phyloP scores from a whole-genome alignment of 805 yeast genomes.

The Sungouiozyma intestinalis region DNA sequence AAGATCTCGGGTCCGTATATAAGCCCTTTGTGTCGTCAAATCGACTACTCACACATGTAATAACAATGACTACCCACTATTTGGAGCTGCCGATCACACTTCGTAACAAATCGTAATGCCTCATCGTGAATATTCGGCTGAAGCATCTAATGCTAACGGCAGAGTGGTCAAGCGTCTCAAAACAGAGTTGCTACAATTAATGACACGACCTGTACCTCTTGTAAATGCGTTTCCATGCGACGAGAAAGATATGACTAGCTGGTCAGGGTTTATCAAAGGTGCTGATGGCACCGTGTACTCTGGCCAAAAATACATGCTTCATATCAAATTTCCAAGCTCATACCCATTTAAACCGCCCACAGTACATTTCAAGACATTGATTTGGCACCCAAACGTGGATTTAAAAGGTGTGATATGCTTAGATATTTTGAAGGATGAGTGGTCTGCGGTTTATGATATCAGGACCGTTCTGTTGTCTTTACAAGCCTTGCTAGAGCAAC shows the following conservation, averaged over 20 bases:
- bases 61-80: too few relatives aligned
- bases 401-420: slow-evolving; percentile 56
- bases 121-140: background rate
- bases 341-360: slow-evolving; percentile 52
- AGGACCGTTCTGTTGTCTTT: slow-evolving; percentile 49
- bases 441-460: slow-evolving; percentile 56
- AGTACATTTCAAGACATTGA: slow-evolving; percentile 45
- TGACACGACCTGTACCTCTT: slow-evolving; percentile 41
- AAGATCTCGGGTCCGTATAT: slow-evolving; percentile 15
- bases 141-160: background rate
- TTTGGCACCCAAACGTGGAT: slow-evolving; percentile 60
- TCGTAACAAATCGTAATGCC: background rate
- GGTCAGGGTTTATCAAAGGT: slow-evolving; percentile 53
- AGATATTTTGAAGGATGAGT: slow-evolving; percentile 52
- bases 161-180: slow-evolving; percentile 28
- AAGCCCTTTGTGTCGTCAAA: too few relatives aligned
- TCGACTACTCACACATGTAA: too few relatives aligned
- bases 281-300: slow-evolving; percentile 49
- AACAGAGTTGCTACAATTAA: slow-evolving; percentile 41
- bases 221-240: slow-evolving; percentile 44
- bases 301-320: slow-evolving; percentile 40
- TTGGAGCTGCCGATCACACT: too few relatives aligned
- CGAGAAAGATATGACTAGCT: slow-evolving; percentile 40
- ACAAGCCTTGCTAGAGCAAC: slow-evolving; percentile 52
- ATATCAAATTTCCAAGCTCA: slow-evolving; percentile 40